Base-by-base conservation (phyloP, 1,284 basidiomycete genomes). In the Paramarasmius palmivorus region DNA sequence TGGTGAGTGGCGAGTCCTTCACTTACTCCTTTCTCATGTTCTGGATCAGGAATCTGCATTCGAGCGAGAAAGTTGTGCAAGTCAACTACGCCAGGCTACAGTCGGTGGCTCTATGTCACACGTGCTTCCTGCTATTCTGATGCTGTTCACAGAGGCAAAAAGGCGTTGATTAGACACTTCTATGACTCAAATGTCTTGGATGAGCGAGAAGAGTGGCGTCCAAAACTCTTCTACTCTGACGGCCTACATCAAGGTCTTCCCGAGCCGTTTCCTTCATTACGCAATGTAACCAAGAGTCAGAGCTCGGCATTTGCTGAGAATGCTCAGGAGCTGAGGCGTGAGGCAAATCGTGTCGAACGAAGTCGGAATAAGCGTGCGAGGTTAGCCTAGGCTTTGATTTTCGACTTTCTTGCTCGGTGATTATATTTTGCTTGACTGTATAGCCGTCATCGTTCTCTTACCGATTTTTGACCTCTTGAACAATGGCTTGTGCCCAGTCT, bases 71-170 rank as follows among this genome's bases (percentile, higher is more conserved):
- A 66, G 84, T 91, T 12, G 71, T 93, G 32, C 88, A 91, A 61
- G 90, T 93, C 86, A 86, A 85, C 59, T 93, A 93, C 62, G 91
- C 92, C 2, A 92, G 88, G 59, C 91, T 90, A 62, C 91, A 93
- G 88, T 90, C 62, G 55, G 85, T 78, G 34, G 80, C 2, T 56
- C 49, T 50, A 49, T 25, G 19, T 39, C 19, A 8, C 20, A 22
- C 19, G 8, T n/a, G 12, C 2, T 17, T 12, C 4, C 36, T 20
- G 12, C 23, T 42, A 19, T 12, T 34, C 29, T 17, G 32, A 34
- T 46, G 25, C 19, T 41, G 49, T 40, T 52, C 60, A 44, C 56
- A 49, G 25, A 32, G 92, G 92, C 39, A 93, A 93, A 65, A 89
- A 91, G 69, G 87, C 90, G 1, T 79, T 92, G 38, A 83, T 93